A percentile compares a stretch with the other conserved stretches of the same genome.
Evolutionary conservation across 2,329 filamentous ascomycete species (phyloP).

Genomic region (Ciborinia camelliae): DNA sequence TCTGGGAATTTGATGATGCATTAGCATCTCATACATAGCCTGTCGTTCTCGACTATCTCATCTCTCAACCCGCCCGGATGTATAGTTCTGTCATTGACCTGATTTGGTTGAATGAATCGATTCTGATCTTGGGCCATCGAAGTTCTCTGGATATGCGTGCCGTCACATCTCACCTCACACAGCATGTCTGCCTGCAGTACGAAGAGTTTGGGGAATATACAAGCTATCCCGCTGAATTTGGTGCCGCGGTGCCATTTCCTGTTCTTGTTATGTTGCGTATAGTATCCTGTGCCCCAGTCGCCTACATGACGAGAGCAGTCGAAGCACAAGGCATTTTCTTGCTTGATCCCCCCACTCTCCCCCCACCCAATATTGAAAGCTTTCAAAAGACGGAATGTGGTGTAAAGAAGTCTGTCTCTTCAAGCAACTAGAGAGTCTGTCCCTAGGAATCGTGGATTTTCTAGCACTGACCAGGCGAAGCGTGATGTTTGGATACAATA

Average conservation of each 20-base stretch:
- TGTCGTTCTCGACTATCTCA: too few relatives aligned
- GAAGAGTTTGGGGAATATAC: too few relatives aligned
- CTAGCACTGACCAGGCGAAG: neutral
- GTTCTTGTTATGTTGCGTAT: neutral
- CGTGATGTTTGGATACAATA: neutral
- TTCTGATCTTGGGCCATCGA: neutral
- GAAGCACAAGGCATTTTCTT: neutral
- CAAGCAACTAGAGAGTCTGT: neutral
- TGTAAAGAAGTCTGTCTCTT: neutral
- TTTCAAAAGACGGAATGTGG: neutral
- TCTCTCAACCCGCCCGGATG: neutral
- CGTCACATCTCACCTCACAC: neutral
- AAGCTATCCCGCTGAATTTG: neutral
- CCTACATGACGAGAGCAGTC: neutral
- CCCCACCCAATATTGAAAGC: neutral
- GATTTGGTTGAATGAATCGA: neutral
- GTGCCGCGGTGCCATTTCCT: neutral
- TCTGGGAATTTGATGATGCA: neutral
- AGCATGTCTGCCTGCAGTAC: neutral
- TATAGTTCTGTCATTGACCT: neutral
- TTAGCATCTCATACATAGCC: neutral
- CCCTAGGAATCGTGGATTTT: neutral
- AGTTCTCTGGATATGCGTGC: neutral
- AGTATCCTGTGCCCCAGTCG: neutral
- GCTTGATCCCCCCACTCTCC: too few relatives aligned